phyloP scores from a whole-genome alignment of 148 eudicot genomes.

The Dianthus caryophyllus region DNA sequence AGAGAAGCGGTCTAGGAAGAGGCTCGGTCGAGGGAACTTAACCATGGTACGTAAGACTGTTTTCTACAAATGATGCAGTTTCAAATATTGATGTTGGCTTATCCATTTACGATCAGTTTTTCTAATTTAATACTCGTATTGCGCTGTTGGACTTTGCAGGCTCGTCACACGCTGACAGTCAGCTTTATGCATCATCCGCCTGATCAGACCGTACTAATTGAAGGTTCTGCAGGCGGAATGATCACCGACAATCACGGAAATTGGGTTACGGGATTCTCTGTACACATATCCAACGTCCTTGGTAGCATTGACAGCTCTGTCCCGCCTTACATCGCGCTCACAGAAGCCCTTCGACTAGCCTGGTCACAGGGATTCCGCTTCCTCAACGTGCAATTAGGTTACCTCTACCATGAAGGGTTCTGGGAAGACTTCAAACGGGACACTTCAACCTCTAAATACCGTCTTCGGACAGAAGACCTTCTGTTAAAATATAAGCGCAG shows the following conservation, averaged over 20 bases:
- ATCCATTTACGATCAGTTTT: neutral
- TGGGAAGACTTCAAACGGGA: slow-evolving; percentile 10
- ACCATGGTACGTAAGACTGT: neutral
- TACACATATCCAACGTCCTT: neutral
- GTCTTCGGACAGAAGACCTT: neutral
- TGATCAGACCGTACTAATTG: neutral
- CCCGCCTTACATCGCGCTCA: slow-evolving; percentile 5
- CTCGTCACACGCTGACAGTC: slow-evolving; percentile 8
- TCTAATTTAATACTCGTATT: too few species aligned
- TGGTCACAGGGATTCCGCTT: slow-evolving; percentile 16
- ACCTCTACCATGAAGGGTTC: slow-evolving; percentile 6
- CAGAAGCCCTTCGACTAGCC: slow-evolving; percentile 13
- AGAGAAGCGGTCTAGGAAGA: neutral
- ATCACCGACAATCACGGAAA: slow-evolving; percentile 7
- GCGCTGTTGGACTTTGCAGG: neutral
- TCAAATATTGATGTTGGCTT: too few species aligned
- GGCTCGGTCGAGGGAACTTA: neutral
- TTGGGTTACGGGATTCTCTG: slow-evolving; percentile 7
- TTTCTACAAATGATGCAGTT: too few species aligned
- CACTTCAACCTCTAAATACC: neutral
- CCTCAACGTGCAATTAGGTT: slow-evolving; percentile 15
- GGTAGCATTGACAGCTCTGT: neutral
- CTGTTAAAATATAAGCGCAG: neutral
- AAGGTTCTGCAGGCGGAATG: slow-evolving; percentile 16
- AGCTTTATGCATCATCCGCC: slow-evolving; percentile 3